Evolutionary conservation across 148 eudicot species (phyloP).

Genomic region (Nyssa sinensis): DNA sequence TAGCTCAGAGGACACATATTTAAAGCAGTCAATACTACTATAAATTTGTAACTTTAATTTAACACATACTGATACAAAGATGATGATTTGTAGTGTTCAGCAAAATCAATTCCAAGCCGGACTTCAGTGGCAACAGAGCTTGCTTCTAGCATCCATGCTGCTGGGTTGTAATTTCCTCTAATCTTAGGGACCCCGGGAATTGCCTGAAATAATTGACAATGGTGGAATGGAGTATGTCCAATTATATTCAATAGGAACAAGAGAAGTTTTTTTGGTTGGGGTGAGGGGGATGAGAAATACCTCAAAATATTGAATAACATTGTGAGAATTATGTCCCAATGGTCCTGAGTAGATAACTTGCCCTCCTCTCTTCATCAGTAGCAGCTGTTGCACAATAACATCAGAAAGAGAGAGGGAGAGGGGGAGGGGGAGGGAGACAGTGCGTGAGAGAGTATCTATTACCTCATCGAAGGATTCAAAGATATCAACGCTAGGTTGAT

Average conservation of each 20-base stretch:
- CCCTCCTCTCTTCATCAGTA: conserved; percentile 81
- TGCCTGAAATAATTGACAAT: conserved; percentile 25
- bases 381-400: conserved; percentile 34
- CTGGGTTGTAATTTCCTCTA: conserved; percentile 66
- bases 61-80: conserved; percentile 56
- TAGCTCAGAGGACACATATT: not conserved
- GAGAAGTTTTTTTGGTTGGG: not conserved
- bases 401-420: not conserved
- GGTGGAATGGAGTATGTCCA: not conserved
- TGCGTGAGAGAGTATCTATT: not conserved
- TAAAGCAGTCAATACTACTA: not conserved
- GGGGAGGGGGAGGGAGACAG: not conserved
- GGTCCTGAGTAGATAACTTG: conserved; percentile 74
- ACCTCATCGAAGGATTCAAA: conserved; percentile 87
- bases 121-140: conserved; percentile 65
- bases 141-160: conserved; percentile 85
- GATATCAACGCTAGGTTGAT: conserved; percentile 75
- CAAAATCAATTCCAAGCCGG: conserved; percentile 63
- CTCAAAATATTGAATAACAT: conserved; percentile 73
- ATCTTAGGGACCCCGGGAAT: conserved; percentile 64
- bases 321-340: conserved; percentile 55
- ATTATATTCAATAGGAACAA: not conserved
- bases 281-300: conserved; percentile 23
- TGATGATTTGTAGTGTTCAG: conserved; percentile 57
- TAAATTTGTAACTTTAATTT: not conserved